These are phyloP conservation scores for Aspergillus nidulans DNA, from an alignment of 495 filamentous ascomycete species.

Conservation along the genomic window DNA sequence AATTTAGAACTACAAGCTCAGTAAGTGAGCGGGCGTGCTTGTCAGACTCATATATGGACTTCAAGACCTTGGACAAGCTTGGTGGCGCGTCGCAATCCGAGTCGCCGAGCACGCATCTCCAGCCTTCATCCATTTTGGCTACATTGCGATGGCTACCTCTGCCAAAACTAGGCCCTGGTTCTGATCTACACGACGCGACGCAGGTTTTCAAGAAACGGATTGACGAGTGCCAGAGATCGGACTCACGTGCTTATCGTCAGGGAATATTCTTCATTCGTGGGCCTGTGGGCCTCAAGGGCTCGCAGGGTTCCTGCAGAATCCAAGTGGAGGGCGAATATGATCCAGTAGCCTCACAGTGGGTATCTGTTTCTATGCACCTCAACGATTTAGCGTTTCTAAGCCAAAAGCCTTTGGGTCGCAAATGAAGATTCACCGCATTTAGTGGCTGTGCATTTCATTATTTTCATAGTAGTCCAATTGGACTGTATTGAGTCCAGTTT, in stretches of 20 bases:
- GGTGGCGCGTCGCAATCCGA: constrained; percentile 23
- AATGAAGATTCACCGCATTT: not conserved
- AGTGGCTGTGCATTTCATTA: not conserved
- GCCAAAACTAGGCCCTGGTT: constrained; percentile 34
- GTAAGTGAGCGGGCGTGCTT: constrained; percentile 13
- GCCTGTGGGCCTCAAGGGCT: constrained; percentile 59
- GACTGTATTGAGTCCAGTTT: too few relatives aligned
- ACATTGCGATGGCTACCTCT: constrained; percentile 33
- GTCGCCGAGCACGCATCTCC: constrained; percentile 24
- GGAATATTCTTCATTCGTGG: constrained; percentile 63
- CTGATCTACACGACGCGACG: constrained; percentile 39
- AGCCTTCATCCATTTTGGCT: constrained; percentile 33
- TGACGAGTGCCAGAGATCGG: constrained; percentile 25
- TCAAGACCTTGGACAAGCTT: constrained; percentile 18
- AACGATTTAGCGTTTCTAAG: constrained; percentile 30
- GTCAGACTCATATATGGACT: constrained; percentile 12
- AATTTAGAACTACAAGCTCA: constrained; percentile 19
- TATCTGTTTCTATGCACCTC: constrained; percentile 28
- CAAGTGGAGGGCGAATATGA: constrained; percentile 60
- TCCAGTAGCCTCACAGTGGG: constrained; percentile 42
- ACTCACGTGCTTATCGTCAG: constrained; percentile 45
- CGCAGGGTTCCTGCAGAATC: constrained; percentile 51
- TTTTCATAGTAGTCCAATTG: too few relatives aligned
- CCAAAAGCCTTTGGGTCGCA: constrained; percentile 25
- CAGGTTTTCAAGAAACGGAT: constrained; percentile 53